A percentile compares a stretch with the other conserved stretches of the same genome.
Conservation (phyloP, 306 rosid genomes). For the Acacia acuminata region DNA sequence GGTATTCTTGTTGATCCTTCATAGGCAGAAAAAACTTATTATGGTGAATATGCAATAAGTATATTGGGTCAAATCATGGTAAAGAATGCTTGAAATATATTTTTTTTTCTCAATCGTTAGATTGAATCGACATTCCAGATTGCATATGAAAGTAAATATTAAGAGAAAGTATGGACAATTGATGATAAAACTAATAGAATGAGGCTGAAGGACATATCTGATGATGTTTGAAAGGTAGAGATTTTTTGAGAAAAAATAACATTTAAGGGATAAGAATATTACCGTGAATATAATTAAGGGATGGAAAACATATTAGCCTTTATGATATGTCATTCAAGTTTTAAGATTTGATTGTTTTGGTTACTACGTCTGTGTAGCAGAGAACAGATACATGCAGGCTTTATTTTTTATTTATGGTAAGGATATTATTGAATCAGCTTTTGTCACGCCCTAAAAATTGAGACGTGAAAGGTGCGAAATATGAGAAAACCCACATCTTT, state of each 20-base stretch:
- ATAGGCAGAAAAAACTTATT: too few species aligned
- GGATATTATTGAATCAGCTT: not conserved
- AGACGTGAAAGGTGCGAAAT: too few species aligned
- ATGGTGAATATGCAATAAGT: not conserved
- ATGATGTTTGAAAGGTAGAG: too few species aligned
- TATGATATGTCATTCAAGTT: not conserved
- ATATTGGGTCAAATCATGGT: not conserved
- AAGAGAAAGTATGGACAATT: not conserved
- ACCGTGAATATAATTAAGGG: not conserved
- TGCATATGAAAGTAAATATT: too few species aligned
- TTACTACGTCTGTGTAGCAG: not conserved
- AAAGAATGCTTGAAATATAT: not conserved
- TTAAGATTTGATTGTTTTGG: not conserved
- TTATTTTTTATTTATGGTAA: not conserved
- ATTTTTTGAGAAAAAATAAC: not conserved
- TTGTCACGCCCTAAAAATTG: too few species aligned
- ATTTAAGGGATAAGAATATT: not conserved
- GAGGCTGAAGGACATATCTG: too few species aligned
- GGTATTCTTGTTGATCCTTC: not conserved
- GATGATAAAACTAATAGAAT: too few species aligned
- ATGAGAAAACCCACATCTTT: too few species aligned
- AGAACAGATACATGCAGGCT: not conserved
- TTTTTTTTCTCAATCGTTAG: too few species aligned
- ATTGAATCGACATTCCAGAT: too few species aligned
- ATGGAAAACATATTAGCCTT: not conserved